Evolutionary conservation across 345 rosid species (phyloP).

Genomic region (Leavenworthia alabamica): DNA sequence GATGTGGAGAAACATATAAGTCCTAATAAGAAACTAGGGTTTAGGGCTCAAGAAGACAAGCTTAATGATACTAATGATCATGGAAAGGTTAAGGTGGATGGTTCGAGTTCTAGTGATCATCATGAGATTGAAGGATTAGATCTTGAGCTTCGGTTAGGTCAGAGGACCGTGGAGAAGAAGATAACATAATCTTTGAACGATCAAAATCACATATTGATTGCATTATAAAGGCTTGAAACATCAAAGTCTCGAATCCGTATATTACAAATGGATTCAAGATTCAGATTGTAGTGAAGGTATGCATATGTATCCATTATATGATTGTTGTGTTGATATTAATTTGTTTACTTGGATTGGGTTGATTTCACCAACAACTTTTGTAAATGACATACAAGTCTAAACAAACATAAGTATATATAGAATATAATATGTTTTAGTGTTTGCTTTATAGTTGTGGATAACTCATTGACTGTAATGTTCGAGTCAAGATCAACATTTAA

Average conservation of each 20-base stretch:
- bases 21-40: constrained; percentile 7
- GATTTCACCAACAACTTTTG: constrained; percentile 17
- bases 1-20: constrained; percentile 3
- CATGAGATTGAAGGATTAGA: constrained; percentile 19
- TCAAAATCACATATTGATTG: constrained; percentile 3
- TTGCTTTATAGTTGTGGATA: not conserved
- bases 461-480: too few species aligned
- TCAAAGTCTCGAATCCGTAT: constrained; percentile 9
- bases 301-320: constrained; percentile 13
- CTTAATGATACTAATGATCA: too few species aligned
- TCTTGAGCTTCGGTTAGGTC: constrained; percentile 36
- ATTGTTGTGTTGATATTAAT: constrained; percentile 2
- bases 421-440: not conserved
- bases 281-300: constrained; percentile 11
- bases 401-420: not conserved
- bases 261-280: constrained; percentile 27
- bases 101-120: constrained; percentile 22
- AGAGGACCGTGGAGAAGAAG: constrained; percentile 22
- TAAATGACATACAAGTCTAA: constrained; percentile 20
- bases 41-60: too few species aligned
- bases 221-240: constrained; percentile 10
- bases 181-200: not conserved
- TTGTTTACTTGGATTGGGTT: constrained; percentile 14
- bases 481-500: too few species aligned
- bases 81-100: constrained; percentile 8